Evolutionary conservation across 2,329 filamentous ascomycete species (phyloP).

Genomic region (Trichoderma sp.): DNA sequence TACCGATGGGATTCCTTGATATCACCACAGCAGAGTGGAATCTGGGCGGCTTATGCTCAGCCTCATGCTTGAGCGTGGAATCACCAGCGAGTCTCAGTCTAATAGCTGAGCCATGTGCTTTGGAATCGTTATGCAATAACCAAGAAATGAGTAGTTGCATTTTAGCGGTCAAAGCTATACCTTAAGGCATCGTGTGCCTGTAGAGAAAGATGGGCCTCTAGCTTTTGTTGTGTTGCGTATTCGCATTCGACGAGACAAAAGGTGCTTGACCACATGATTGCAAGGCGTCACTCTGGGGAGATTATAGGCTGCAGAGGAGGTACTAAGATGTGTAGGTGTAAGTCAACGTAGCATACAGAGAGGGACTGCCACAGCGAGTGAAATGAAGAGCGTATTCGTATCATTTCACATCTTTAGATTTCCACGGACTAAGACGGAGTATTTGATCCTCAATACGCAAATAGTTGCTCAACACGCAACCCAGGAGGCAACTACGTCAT

Average conservation of each 20-base stretch:
- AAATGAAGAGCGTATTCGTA: not conserved
- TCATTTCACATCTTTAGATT: not conserved
- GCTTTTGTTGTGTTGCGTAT: not conserved
- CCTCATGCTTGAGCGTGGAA: not conserved
- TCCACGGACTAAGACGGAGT: not conserved
- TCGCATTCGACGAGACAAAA: constrained; percentile 4
- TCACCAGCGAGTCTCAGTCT: not conserved
- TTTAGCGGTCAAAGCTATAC: not conserved
- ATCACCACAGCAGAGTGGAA: not conserved
- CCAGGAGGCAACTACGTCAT: constrained; percentile 12
- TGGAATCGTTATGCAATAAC: not conserved
- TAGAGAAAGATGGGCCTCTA: not conserved
- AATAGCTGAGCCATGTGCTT: too few relatives aligned
- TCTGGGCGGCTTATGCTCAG: not conserved
- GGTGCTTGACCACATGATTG: not conserved
- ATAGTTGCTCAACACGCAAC: not conserved
- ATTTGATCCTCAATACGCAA: not conserved
- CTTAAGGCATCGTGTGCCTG: not conserved
- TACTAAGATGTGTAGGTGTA: not conserved
- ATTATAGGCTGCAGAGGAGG: constrained; percentile 3
- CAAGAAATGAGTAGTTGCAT: not conserved
- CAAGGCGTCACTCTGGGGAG: not conserved
- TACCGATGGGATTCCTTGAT: not conserved
- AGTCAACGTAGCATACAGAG: not conserved
- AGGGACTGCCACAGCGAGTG: not conserved